A percentile compares a stretch with the other conserved stretches of the same genome.
Conservation (phyloP, 2,329 filamentous ascomycete species). For the Alternaria dauci region DNA sequence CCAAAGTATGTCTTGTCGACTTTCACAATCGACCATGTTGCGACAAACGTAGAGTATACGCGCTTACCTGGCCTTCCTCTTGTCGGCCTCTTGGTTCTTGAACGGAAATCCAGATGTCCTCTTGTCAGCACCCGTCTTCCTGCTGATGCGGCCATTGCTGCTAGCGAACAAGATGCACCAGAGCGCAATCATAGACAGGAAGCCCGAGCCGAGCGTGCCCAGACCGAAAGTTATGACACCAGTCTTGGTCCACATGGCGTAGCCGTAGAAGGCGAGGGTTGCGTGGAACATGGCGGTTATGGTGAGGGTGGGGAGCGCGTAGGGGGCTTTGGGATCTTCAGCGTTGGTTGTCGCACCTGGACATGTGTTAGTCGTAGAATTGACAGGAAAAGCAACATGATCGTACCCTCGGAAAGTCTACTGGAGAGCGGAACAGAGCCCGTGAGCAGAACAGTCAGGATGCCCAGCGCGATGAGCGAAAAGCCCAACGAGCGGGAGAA, state of each 20-base stretch:
- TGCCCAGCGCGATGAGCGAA: conserved; percentile 69
- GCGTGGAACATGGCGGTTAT: conserved; percentile 74
- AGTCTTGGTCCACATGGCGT: conserved; percentile 68
- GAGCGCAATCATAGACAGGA: conserved; percentile 68
- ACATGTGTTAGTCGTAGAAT: background rate
- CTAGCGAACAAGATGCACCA: conserved; percentile 71
- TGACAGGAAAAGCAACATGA: background rate
- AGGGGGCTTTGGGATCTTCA: conserved; percentile 51
- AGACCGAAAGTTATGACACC: conserved; percentile 67
- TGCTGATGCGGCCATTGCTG: conserved; percentile 65
- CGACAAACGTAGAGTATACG: background rate
- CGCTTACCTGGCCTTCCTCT: conserved; percentile 55
- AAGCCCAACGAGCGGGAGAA: conserved; percentile 76
- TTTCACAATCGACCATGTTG: background rate
- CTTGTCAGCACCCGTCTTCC: conserved; percentile 72
- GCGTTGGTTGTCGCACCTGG: conserved; percentile 48
- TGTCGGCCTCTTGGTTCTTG: conserved; percentile 64
- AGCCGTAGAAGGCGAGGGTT: conserved; percentile 64
- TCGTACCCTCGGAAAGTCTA: conserved; percentile 48
- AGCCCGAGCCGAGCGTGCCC: conserved; percentile 65
- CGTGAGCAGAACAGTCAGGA: conserved; percentile 72
- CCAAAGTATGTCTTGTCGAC: background rate
- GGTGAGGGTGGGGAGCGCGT: conserved; percentile 70
- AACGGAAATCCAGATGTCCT: conserved; percentile 72
- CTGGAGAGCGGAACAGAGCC: conserved; percentile 73